A percentile compares a stretch with the other conserved stretches of the same genome.
These are phyloP conservation scores for Penicillium bovifimosum DNA, from an alignment of 495 filamentous ascomycete species.

Conservation along the genomic window DNA sequence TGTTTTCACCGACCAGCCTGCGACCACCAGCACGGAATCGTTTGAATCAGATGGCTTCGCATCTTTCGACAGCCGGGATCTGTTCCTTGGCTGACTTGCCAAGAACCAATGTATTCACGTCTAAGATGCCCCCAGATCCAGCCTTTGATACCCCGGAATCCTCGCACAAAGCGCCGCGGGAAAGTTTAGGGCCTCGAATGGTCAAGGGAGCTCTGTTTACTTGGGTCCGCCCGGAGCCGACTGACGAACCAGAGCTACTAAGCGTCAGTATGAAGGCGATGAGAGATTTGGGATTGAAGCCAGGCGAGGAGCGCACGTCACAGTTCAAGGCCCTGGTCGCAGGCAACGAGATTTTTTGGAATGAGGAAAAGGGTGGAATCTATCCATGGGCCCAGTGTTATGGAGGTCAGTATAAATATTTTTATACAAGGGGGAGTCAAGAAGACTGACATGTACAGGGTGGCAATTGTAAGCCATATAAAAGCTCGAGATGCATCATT, in stretches of 20 bases:
- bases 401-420: conserved; percentile 52
- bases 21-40: conserved; percentile 13
- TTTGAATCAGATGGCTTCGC: conserved; percentile 46
- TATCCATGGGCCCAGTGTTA: conserved; percentile 99
- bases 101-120: conserved; percentile 82
- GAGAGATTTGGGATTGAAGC: conserved; percentile 66
- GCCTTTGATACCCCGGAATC: conserved; percentile 71
- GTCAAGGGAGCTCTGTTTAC: conserved; percentile 86
- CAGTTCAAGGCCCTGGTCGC: conserved; percentile 72
- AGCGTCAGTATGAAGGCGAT: conserved; percentile 72
- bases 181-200: conserved; percentile 70
- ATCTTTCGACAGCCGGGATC: conserved; percentile 38
- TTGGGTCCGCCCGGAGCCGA: conserved; percentile 74
- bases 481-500: not conserved
- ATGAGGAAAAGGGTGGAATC: conserved; percentile 56
- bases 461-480: conserved; percentile 49
- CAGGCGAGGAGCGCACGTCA: conserved; percentile 60
- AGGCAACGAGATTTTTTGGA: conserved; percentile 68
- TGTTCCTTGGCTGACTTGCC: conserved; percentile 63
- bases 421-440: not conserved
- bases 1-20: conserved; percentile 19
- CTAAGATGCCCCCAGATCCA: conserved; percentile 69
- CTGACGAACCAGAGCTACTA: conserved; percentile 69
- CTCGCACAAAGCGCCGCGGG: conserved; percentile 74
- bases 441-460: conserved; percentile 30